Evolutionary conservation across 164 flowering plant genomes (phyloP), one percentile per base, ranked within the genome.

Genomic region (Echeveria elegans): DNA sequence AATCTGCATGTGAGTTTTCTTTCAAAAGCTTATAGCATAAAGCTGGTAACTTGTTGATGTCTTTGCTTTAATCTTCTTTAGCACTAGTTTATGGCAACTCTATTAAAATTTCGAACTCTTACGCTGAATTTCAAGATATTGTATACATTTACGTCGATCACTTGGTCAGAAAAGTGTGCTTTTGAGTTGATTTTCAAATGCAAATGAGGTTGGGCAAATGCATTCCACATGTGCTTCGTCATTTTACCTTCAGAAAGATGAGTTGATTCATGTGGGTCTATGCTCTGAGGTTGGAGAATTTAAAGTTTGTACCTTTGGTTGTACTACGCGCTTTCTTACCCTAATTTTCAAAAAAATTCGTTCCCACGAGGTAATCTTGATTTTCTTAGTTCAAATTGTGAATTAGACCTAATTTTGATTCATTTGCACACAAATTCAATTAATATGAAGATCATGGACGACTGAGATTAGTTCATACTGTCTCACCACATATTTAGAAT

Each of bases 281-380:
- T 53, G 59, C 59, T n/a, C n/a, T 53, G 59, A 53, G 61, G 61
- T 56, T 28, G 61, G 32, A 26, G 32, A 56, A 26, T 56, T 28
- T 56, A 26, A 56, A 56, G 61, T 16, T 56, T 56, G 32, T 56
- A 11, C 61, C 2, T n/a, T 56, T 28, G 30, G 32, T 29, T 14
- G 34, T 56, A 56, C 31, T 56, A 56, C 31, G n/a, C n/a, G 32
- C 61, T 56, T 56, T 56, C 61, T 56, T 56, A 56, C 28, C 61
- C 61, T 56, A 56, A 26, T 26, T 18, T 56, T n/a, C n/a, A n/a
- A n/a, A n/a, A n/a, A n/a, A n/a, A n/a, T n/a, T n/a, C n/a, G n/a
- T n/a, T n/a, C n/a, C n/a, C n/a, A n/a, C n/a, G n/a, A n/a, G n/a
- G n/a, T n/a, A n/a, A n/a, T n/a, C n/a, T n/a, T n/a, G n/a, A n/a